Evolutionary conservation across 2,329 filamentous ascomycete species (phyloP), one percentile per base, ranked within the genome.

Genomic region (Tolypocladium inflatum): DNA sequence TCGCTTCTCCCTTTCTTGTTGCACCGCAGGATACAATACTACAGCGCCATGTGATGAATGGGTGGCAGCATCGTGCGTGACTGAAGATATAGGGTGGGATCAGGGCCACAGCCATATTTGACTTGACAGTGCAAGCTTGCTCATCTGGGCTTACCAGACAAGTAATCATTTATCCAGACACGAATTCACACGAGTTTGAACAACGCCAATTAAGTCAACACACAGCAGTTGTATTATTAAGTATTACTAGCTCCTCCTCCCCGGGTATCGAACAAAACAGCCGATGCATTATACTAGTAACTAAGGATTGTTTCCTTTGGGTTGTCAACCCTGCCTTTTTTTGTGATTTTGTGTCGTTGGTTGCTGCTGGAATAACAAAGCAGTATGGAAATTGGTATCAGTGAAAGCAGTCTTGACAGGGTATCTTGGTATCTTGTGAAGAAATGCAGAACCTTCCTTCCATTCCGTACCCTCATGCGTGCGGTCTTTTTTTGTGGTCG

Each of bases 401-500:
- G 67, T 69, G 69, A 74, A 75, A 73, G 73, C 75, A 78, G 74
- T 77, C 74, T 78, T 71, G 74, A 77, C 74, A 76, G 78, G 78
- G 78, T 80, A 80, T 80, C 78, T 79, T 75, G 75, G 73, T 74
- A 74, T 74, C 73, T 74, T 73, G 70, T 69, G 70, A 73, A 72
- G 68, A 80, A 80, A 81, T 80, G 78, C 79, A 80, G 74, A 78
- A 76, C 76, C 68, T 66, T 74, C 71, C 71, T 71, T 73, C 75
- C 77, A 73, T 76, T 73, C 76, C 75, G 68, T 73, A 73, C 74
- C 74, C 73, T 68, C 70, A 71, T 70, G 66, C 67, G 64, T 66
- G 65, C 55, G 55, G 45, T 42, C 33, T 65, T 63, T 60, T 64
- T 65, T 63, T 59, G 61, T 64, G 57, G 62, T 65, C 59, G 60